Percentiles rank a stretch among this genome's conserved stretches.
Evolutionary conservation across 1,139 yeast species (phyloP).

Genomic region (Candida tetrigidarum): DNA sequence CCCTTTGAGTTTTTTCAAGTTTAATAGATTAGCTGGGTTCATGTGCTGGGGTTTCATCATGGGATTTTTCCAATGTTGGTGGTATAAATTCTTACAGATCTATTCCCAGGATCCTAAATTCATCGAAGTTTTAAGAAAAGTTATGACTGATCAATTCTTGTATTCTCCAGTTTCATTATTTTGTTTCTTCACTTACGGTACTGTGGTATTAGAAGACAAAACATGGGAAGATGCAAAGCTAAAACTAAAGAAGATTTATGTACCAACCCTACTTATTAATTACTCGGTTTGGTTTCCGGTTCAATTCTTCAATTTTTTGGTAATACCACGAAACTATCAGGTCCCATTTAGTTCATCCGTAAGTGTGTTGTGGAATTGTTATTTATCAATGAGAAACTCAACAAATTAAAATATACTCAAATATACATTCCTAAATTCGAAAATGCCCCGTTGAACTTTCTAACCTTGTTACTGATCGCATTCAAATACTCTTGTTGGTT

Average conservation of each 20-base stretch:
- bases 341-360: slow-evolving; percentile 91
- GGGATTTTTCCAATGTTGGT: slow-evolving; percentile 83
- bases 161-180: slow-evolving; percentile 87
- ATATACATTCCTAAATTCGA: slow-evolving; percentile 46
- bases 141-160: slow-evolving; percentile 84
- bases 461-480: slow-evolving; percentile 31
- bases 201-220: slow-evolving; percentile 79
- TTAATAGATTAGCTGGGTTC: slow-evolving; percentile 76
- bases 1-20: slow-evolving; percentile 53
- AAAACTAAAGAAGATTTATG: slow-evolving; percentile 67
- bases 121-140: slow-evolving; percentile 83
- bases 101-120: slow-evolving; percentile 83
- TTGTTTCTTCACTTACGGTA: slow-evolving; percentile 82
- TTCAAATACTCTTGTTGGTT: slow-evolving; percentile 26
- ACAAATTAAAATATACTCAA: slow-evolving; percentile 25
- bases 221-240: slow-evolving; percentile 62
- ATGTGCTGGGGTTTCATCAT: slow-evolving; percentile 86
- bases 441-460: slow-evolving; percentile 36
- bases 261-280: slow-evolving; percentile 78
- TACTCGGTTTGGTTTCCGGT: slow-evolving; percentile 95
- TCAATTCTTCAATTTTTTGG: slow-evolving; percentile 83
- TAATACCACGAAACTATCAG: slow-evolving; percentile 79
- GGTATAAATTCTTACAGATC: slow-evolving; percentile 87
- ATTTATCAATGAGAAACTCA: slow-evolving; percentile 75
- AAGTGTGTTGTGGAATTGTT: slow-evolving; percentile 94